Conservation (phyloP, 495 filamentous ascomycete species). For the Talaromyces liani region DNA sequence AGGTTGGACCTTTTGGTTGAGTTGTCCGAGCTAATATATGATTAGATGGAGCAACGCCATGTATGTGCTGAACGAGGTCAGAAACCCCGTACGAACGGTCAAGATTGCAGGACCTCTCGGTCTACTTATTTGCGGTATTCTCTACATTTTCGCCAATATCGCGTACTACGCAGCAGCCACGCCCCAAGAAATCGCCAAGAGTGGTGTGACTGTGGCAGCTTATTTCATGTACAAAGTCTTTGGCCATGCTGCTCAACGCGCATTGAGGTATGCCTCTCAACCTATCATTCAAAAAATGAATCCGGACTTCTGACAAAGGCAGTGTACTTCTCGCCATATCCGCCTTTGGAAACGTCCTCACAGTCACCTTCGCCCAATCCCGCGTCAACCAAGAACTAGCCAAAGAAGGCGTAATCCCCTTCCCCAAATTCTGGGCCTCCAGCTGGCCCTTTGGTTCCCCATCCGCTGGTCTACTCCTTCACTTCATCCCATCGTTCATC, state of each 20-base stretch:
- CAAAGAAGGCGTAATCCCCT: slow-evolving; percentile 60
- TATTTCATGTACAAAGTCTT: slow-evolving; percentile 59
- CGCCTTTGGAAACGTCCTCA: slow-evolving; percentile 63
- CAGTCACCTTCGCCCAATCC: slow-evolving; percentile 58
- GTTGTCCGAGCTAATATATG: background rate
- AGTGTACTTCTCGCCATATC: slow-evolving; percentile 51
- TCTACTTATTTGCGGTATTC: slow-evolving; percentile 46
- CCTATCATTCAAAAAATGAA: background rate
- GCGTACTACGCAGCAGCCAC: slow-evolving; percentile 61
- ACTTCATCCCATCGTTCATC: slow-evolving; percentile 55
- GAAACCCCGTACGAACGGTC: slow-evolving; percentile 57
- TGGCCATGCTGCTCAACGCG: slow-evolving; percentile 31
- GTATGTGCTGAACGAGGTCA: slow-evolving; percentile 67
- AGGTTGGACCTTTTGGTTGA: no score
- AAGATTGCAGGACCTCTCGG: slow-evolving; percentile 52
- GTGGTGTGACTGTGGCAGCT: slow-evolving; percentile 56
- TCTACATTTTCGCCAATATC: slow-evolving; percentile 61
- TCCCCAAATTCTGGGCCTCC: slow-evolving; percentile 49
- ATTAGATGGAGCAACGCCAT: slow-evolving; percentile 50
- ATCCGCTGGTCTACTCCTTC: slow-evolving; percentile 50
- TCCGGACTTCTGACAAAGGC: background rate
- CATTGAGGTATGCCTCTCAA: slow-evolving; percentile 13
- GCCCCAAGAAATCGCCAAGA: slow-evolving; percentile 53
- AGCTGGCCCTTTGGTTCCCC: slow-evolving; percentile 59
- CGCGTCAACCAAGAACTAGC: slow-evolving; percentile 59